Base-by-base conservation (phyloP, 225 moss, liverwort and hornwort species). In the Physcomitrellopsis africana region DNA sequence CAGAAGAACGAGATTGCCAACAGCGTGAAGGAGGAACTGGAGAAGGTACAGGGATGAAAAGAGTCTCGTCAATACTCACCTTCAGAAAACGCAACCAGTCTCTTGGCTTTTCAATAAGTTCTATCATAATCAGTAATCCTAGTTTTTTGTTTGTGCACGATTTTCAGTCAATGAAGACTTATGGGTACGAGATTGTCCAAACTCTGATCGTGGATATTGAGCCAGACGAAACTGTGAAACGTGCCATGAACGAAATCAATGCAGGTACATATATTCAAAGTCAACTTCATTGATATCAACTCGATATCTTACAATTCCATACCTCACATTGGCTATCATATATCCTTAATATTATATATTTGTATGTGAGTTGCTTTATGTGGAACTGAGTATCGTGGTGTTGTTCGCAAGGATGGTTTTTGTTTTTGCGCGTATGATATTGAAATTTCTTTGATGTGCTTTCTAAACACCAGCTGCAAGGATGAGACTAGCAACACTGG, bases 201-300 rank as follows among this genome's bases (percentile, higher is more conserved):
- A 94, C 94, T 26, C 82, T 94, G 49, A 94, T 94, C 54, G 89
- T 91, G 52, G 94, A 94, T 65, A 83, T 94, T 7, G 94, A 92
- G 55, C 94, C 94, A 46, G 92, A 92, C 48, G 89, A 84, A 49
- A 89, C 94, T 77, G 94, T 94, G 16, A 92, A 92, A 71, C 83
- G 89, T 44, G 94, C 94, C 8, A 94, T 94, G 94, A 94, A 94
- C 65, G 94, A 94, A 75, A 94, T 94, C 52, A 94, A 94, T 71
- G 94, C 94, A 66, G 94, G 94, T 91, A 80, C 48, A 7, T 37
- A 37, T 4, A 37, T 37, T 37, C 32, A 37, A 37, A 37, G 7
- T 4, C 4, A 37, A 37, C 32, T 7, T 37, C 32, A 37, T 37
- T 7, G 7, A 37, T 37, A 37, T 37, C 0, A 37, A 37, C 4